Percentiles rank a stretch among this genome's conserved stretches.
Conservation (phyloP, 176 grass and related monocot genomes). For the Triticum aestivum region DNA sequence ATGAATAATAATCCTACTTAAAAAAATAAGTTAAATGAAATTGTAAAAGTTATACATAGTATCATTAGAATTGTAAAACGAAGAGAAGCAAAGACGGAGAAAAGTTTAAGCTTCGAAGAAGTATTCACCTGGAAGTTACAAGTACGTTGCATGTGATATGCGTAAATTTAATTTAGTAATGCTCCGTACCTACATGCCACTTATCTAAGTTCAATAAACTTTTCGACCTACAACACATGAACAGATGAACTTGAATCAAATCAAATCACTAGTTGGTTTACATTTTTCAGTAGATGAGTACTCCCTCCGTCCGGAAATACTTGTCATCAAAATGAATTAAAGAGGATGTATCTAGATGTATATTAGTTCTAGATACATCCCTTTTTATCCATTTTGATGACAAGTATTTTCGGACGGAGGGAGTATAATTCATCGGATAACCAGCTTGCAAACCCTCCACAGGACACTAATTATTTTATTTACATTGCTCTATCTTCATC, state of each 20-base stretch:
- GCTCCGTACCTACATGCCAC: not conserved
- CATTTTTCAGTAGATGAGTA: not conserved
- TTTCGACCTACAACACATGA: not conserved
- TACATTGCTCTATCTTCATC: not conserved
- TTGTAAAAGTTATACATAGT: not conserved
- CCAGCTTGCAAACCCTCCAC: not conserved
- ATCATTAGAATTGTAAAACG: not conserved
- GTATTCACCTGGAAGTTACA: not conserved
- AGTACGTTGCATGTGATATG: not conserved
- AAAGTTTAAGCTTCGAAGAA: not conserved
- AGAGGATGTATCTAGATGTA: no score
- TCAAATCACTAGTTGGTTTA: not conserved
- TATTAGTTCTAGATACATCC: no score
- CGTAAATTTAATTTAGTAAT: not conserved
- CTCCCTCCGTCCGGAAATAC: no score
- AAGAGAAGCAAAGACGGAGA: not conserved
- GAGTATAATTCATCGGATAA: not conserved
- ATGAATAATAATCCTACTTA: not conserved
- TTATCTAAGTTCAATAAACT: not conserved
- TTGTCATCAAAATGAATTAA: no score
- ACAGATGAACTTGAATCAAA: not conserved
- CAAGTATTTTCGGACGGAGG: no score
- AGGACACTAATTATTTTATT: not conserved
- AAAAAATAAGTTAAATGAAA: not conserved
- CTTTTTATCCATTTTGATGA: no score